These are phyloP conservation scores for Lasiodiplodia gonubiensis DNA, from an alignment of 2,329 filamentous ascomycete genomes.

Conservation along the genomic window DNA sequence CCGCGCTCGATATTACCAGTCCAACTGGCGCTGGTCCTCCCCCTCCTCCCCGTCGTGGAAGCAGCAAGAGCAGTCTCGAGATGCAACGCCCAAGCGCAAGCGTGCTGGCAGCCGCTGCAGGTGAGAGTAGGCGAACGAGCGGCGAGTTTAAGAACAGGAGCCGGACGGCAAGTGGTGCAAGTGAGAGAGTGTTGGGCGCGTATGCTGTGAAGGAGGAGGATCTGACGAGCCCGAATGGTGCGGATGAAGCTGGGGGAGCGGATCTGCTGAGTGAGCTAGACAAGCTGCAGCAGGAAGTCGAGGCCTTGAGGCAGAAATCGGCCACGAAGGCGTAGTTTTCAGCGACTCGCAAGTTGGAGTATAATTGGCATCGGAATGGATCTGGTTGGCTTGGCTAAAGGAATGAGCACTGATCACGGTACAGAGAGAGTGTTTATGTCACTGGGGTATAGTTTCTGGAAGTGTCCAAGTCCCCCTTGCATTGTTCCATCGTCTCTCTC, in stretches of 20 bases:
- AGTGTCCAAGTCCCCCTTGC: neutral
- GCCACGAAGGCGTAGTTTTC: conserved; percentile 6
- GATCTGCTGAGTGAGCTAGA: conserved; percentile 49
- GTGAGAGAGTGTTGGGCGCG: conserved; percentile 7
- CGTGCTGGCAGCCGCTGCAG: neutral
- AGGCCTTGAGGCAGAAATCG: conserved; percentile 39
- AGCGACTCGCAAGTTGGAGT: neutral
- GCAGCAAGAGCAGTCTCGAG: conserved; percentile 28
- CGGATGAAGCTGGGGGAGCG: neutral
- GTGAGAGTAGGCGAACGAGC: conserved; percentile 3
- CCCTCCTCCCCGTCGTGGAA: conserved; percentile 23
- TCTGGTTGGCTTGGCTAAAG: neutral
- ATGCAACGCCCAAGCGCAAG: conserved; percentile 21
- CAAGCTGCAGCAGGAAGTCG: conserved; percentile 47
- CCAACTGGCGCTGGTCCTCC: conserved; percentile 8
- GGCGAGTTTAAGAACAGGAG: conserved; percentile 7
- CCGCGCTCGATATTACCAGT: conserved; percentile 18
- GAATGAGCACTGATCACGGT: neutral
- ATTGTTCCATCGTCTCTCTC: neutral
- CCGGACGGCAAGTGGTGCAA: conserved; percentile 17
- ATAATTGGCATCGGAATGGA: neutral
- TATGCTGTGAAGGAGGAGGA: conserved; percentile 7
- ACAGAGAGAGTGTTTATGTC: neutral
- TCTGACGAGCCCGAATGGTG: neutral
- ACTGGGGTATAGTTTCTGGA: neutral